Conservation (phyloP, 2,329 filamentous ascomycete genomes). For the Sporothrix phasma region DNA sequence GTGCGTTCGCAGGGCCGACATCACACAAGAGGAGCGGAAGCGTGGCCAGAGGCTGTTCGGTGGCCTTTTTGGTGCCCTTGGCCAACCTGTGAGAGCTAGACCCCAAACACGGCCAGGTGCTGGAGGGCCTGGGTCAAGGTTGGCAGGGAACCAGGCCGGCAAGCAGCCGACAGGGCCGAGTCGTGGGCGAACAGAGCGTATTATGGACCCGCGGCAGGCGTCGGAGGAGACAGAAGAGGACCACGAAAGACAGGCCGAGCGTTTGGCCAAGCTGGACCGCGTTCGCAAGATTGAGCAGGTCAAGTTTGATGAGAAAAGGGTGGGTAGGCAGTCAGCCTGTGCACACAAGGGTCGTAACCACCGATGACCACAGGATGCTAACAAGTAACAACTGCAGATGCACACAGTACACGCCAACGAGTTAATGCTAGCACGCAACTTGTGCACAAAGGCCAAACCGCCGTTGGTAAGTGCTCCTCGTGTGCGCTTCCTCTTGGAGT, state of each 20-base stretch:
- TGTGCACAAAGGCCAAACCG: conserved; percentile 63
- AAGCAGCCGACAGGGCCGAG: conserved; percentile 30
- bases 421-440: conserved; percentile 59
- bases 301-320: conserved; percentile 64
- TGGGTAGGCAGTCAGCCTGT: background rate
- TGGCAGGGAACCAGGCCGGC: conserved; percentile 45
- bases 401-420: conserved; percentile 61
- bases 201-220: conserved; percentile 48
- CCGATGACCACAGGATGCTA: conserved; percentile 18
- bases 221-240: conserved; percentile 64
- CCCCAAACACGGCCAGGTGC: conserved; percentile 60
- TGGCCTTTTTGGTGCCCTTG: conserved; percentile 66
- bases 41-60: conserved; percentile 81
- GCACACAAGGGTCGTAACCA: too few species aligned
- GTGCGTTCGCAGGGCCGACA: conserved; percentile 21
- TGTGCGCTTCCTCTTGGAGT: background rate
- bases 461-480: conserved; percentile 51
- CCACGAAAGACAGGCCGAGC: conserved; percentile 56
- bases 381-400: conserved; percentile 39
- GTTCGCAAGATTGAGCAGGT: conserved; percentile 60
- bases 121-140: background rate
- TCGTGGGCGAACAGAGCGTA: background rate
- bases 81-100: conserved; percentile 52
- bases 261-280: conserved; percentile 50
- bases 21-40: conserved; percentile 65